A percentile compares a stretch with the other conserved stretches of the same genome.
These are phyloP conservation scores for Plasmodium gonderi DNA, from an alignment of 169 alveolate genomes.

Conservation along the genomic window DNA sequence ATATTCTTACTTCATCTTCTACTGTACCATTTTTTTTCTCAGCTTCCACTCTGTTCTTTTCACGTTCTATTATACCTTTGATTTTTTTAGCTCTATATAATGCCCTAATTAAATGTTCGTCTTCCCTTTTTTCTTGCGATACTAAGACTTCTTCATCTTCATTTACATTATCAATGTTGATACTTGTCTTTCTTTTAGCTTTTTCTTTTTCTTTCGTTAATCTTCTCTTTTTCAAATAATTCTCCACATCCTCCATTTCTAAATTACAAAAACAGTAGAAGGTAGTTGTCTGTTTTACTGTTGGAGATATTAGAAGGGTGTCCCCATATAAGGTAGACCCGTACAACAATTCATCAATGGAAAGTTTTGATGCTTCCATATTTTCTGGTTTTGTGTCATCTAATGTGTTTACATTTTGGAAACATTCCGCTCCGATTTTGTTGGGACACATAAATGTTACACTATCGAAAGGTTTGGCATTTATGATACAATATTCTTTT, in stretches of 20 bases:
- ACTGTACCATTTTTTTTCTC: not conserved
- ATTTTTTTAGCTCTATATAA: conserved; percentile 16
- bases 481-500: conserved; percentile 1
- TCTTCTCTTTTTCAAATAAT: not conserved
- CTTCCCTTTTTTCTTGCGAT: not conserved
- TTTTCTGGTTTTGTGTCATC: not conserved
- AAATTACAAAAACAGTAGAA: conserved; percentile 55
- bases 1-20: not conserved
- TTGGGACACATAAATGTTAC: conserved; percentile 51
- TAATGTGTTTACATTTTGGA: conserved; percentile 4
- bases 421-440: conserved; percentile 36
- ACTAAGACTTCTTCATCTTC: not conserved
- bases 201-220: not conserved
- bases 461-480: conserved; percentile 48
- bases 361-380: not conserved
- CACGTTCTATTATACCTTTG: not conserved
- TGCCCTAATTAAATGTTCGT: not conserved
- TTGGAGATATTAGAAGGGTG: conserved; percentile 41
- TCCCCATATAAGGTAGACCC: conserved; percentile 46
- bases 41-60: not conserved
- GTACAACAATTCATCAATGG: conserved; percentile 18
- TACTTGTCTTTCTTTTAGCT: not conserved
- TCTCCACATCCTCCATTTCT: not conserved
- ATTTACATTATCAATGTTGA: not conserved
- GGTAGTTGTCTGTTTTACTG: not conserved